Evolutionary conservation across 1,284 basidiomycete genomes (phyloP).

Genomic region (Puccinia horiana): DNA sequence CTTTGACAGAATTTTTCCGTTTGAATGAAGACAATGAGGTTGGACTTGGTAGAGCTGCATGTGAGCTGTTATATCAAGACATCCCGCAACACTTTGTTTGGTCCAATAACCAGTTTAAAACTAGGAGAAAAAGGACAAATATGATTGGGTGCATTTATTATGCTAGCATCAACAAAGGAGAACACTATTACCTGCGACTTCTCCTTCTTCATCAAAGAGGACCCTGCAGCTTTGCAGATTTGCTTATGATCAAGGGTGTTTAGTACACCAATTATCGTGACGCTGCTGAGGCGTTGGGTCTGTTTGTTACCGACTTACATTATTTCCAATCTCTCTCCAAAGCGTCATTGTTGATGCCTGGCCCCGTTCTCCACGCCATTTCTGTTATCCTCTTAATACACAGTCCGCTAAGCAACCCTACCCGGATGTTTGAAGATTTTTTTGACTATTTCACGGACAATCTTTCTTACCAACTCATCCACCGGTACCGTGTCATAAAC

Average conservation of each 20-base stretch:
- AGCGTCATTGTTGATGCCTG: background rate
- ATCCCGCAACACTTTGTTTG: background rate
- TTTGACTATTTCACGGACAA: background rate
- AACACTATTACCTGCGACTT: background rate
- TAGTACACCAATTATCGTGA: background rate
- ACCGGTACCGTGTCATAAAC: background rate
- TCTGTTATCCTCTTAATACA: background rate
- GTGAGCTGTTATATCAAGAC: background rate
- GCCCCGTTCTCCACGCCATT: background rate
- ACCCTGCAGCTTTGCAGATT: background rate
- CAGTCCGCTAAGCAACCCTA: background rate
- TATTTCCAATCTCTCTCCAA: background rate
- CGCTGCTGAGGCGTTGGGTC: background rate
- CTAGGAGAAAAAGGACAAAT: background rate
- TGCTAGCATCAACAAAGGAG: background rate
- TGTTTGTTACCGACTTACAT: background rate
- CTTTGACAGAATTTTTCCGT: slow-evolving; percentile 17
- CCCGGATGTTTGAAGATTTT: background rate
- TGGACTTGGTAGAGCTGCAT: background rate
- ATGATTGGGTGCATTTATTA: background rate
- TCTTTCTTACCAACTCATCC: background rate
- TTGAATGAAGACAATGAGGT: background rate
- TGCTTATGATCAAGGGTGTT: background rate
- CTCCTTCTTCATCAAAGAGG: background rate
- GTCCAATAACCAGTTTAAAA: background rate